Evolutionary conservation across 805 yeast genomes (phyloP).

Genomic region (Nakazawaea laoshanensis): DNA sequence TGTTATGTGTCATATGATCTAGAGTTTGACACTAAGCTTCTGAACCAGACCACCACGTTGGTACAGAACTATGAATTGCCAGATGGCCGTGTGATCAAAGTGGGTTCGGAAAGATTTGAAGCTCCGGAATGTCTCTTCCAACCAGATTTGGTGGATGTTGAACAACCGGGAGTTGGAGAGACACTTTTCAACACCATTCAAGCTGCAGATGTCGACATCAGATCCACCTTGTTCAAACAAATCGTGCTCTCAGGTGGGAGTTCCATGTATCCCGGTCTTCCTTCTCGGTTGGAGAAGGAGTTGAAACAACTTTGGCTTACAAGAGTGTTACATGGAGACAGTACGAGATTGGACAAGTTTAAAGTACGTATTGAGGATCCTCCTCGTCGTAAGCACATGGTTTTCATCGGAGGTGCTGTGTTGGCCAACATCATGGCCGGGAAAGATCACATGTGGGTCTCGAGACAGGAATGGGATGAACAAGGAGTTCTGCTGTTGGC

Average conservation of each 20-base stretch:
- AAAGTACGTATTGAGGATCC: constrained; percentile 98
- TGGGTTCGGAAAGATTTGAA: constrained; percentile 92
- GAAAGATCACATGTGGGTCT: constrained; percentile 97
- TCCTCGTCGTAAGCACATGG: constrained; percentile 98
- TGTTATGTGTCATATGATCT: constrained; percentile 94
- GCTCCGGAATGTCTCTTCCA: constrained; percentile 97
- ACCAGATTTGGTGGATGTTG: constrained; percentile 90
- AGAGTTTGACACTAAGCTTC: constrained; percentile 77
- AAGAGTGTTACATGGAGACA: constrained; percentile 78
- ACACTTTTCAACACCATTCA: constrained; percentile 86
- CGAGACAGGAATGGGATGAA: constrained; percentile 96
- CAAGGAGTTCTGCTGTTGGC: constrained; percentile 79
- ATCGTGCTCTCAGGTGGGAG: constrained; percentile 97
- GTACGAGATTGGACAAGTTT: constrained; percentile 80
- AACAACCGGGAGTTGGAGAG: constrained; percentile 96
- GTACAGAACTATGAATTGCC: constrained; percentile 92
- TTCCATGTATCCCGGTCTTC: constrained; percentile 97
- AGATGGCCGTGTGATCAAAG: constrained; percentile 89
- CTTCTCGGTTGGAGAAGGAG: constrained; percentile 91
- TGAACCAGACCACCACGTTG: constrained; percentile 91
- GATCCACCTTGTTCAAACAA: constrained; percentile 82
- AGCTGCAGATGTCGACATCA: constrained; percentile 88
- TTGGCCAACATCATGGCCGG: constrained; percentile 97
- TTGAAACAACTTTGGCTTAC: constrained; percentile 94
- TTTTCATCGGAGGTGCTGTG: constrained; percentile 97